Evolutionary conservation across 2,329 filamentous ascomycete genomes (phyloP).

Genomic region (Pseudogymnoascus sp.): DNA sequence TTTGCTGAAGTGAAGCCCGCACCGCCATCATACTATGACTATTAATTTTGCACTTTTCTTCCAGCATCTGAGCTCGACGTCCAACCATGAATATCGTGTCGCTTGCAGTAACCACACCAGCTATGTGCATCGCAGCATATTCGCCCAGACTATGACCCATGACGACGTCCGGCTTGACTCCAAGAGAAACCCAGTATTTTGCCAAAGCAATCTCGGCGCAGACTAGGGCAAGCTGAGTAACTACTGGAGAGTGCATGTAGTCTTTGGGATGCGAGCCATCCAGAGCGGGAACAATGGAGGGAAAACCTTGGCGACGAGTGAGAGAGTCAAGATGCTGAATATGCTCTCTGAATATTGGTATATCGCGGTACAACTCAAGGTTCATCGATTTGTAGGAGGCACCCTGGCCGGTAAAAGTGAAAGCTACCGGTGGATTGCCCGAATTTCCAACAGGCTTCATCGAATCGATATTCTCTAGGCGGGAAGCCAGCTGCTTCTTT

Average conservation of each 20-base stretch:
- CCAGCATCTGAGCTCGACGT: slow-evolving; percentile 54
- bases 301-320: slow-evolving; percentile 19
- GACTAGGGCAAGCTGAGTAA: slow-evolving; percentile 43
- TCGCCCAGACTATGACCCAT: slow-evolving; percentile 61
- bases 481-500: slow-evolving; percentile 11
- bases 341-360: slow-evolving; percentile 24
- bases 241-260: slow-evolving; percentile 38
- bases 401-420: slow-evolving; percentile 33
- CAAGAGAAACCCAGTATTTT: slow-evolving; percentile 46
- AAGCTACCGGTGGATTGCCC: background rate
- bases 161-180: slow-evolving; percentile 44
- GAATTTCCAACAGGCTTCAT: slow-evolving; percentile 7
- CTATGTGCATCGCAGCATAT: slow-evolving; percentile 62
- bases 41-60: slow-evolving; percentile 54
- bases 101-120: slow-evolving; percentile 60
- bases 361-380: slow-evolving; percentile 37
- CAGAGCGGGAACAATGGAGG: slow-evolving; percentile 31
- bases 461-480: background rate
- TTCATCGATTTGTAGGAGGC: slow-evolving; percentile 11
- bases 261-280: slow-evolving; percentile 33
- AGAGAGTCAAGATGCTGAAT: slow-evolving; percentile 22
- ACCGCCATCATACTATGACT: slow-evolving; percentile 61
- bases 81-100: slow-evolving; percentile 67
- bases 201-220: slow-evolving; percentile 48
- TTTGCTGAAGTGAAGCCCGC: slow-evolving; percentile 36